These are phyloP conservation scores for Hibiscus tridactylites DNA, from an alignment of 345 rosid genomes.

Conservation along the genomic window DNA sequence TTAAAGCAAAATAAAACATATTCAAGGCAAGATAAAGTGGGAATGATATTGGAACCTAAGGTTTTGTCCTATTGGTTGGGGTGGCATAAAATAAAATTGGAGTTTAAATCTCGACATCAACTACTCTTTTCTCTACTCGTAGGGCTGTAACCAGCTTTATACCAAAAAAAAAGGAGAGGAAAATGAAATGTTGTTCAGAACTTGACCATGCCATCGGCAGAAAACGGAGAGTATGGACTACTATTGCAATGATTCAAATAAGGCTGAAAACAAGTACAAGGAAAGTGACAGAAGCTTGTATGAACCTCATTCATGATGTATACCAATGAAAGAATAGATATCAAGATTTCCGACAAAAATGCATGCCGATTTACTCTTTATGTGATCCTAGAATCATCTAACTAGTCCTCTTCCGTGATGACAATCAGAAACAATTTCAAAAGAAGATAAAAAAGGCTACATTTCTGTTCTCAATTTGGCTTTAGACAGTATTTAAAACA, in stretches of 20 bases:
- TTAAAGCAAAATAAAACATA: no score
- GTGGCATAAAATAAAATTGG: no score
- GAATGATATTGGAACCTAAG: no score
- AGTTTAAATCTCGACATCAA: no score
- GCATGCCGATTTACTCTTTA: not conserved
- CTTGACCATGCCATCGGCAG: no score
- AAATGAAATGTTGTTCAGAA: no score
- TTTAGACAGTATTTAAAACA: not conserved
- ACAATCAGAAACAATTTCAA: slow-evolving; percentile 2
- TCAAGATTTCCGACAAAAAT: slow-evolving; percentile 13
- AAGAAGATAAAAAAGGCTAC: not conserved
- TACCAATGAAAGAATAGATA: slow-evolving; percentile 22
- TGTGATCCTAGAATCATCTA: slow-evolving; percentile 4
- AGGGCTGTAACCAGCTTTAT: no score
- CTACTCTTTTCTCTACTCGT: no score
- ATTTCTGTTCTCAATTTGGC: not conserved
- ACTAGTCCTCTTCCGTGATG: not conserved
- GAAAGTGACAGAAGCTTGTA: slow-evolving; percentile 1
- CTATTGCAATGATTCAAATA: not conserved
- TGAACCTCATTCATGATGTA: slow-evolving; percentile 18
- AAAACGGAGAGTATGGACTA: no score
- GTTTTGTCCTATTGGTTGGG: no score
- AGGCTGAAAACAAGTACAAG: not conserved
- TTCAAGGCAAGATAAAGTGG: no score
- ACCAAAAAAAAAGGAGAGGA: no score